Conservation (phyloP, 495 filamentous ascomycete genomes). For the Cudoniella acicularis region DNA sequence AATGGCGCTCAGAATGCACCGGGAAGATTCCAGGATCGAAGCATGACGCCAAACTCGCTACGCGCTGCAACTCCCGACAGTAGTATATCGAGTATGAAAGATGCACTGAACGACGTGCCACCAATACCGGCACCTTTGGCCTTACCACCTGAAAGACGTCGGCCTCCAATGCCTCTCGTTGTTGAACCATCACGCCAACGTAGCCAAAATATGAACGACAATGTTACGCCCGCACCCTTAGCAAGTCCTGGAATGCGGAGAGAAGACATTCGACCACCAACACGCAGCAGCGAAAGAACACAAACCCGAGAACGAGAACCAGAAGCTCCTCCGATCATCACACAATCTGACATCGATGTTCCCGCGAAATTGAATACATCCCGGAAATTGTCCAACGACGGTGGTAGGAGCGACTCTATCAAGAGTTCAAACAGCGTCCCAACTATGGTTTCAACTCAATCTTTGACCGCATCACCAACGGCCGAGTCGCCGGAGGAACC, state of each 20-base stretch:
- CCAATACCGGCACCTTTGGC: conserved; percentile 36
- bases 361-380: neutral
- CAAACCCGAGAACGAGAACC: conserved; percentile 15
- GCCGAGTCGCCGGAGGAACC: neutral
- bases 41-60: conserved; percentile 20
- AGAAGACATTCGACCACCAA: conserved; percentile 40
- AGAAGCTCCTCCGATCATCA: neutral
- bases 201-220: conserved; percentile 19
- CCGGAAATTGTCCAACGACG: neutral
- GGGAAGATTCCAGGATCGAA: conserved; percentile 32
- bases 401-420: neutral
- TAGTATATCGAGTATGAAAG: conserved; percentile 13
- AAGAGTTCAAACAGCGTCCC: conserved; percentile 3
- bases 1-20: conserved; percentile 31
- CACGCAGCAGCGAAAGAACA: conserved; percentile 39
- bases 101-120: conserved; percentile 31
- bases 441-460: neutral
- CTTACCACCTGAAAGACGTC: conserved; percentile 44
- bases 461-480: neutral
- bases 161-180: conserved; percentile 49
- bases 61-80: conserved; percentile 21
- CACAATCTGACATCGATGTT: neutral
- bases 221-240: conserved; percentile 49
- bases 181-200: conserved; percentile 15
- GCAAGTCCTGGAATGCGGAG: conserved; percentile 45